These are phyloP conservation scores for Cadophora malorum DNA, from an alignment of 2,329 filamentous ascomycete species.

Conservation along the genomic window DNA sequence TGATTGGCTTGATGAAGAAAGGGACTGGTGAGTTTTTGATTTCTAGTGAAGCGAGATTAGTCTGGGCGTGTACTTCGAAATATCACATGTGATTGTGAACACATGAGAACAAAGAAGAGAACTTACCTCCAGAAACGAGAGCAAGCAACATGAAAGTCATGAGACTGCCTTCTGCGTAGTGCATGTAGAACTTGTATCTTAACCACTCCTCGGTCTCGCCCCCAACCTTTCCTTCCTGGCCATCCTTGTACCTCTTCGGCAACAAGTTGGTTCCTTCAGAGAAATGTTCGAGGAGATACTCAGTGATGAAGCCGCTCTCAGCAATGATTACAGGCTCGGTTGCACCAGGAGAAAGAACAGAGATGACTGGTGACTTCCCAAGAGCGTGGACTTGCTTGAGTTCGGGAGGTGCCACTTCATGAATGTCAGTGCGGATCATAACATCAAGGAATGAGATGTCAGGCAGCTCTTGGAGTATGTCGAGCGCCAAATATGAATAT, in stretches of 20 bases:
- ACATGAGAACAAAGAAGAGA: neutral
- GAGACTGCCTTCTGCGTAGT: slow-evolving; percentile 85
- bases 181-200: slow-evolving; percentile 72
- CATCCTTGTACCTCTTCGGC: slow-evolving; percentile 61
- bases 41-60: slow-evolving; percentile 53
- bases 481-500: neutral
- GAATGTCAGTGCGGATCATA: neutral
- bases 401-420: slow-evolving; percentile 70
- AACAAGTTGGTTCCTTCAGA: slow-evolving; percentile 54
- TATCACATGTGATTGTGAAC: neutral
- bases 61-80: slow-evolving; percentile 2
- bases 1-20: slow-evolving; percentile 73
- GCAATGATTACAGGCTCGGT: slow-evolving; percentile 68
- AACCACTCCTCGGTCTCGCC: slow-evolving; percentile 67
- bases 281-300: slow-evolving; percentile 79
- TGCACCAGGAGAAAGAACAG: slow-evolving; percentile 56
- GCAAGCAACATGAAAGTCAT: slow-evolving; percentile 74
- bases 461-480: neutral
- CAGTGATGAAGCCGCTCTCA: slow-evolving; percentile 80
- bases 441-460: neutral
- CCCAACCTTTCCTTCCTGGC: slow-evolving; percentile 61
- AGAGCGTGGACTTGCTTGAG: slow-evolving; percentile 82
- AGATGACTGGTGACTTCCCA: slow-evolving; percentile 84
- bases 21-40: slow-evolving; percentile 62
- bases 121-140: slow-evolving; percentile 62